Evolutionary conservation across 2,329 filamentous ascomycete species (phyloP).

Genomic region (Teratosphaeria viscida): DNA sequence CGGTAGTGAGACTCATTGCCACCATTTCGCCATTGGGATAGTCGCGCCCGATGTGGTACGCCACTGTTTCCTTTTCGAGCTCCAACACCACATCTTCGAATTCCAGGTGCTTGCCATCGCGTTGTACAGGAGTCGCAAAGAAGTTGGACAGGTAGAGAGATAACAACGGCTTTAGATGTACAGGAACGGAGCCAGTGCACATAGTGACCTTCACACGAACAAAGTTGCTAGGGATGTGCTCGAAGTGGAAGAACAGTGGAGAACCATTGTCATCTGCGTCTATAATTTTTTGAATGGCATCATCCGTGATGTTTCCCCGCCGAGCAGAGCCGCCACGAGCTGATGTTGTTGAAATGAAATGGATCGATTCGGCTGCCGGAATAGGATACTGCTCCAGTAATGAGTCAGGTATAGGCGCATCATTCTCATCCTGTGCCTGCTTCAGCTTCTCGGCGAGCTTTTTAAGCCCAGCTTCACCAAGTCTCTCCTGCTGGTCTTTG

Average conservation of each 20-base stretch:
- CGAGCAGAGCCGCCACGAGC: slow-evolving; percentile 72
- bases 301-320: slow-evolving; percentile 55
- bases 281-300: slow-evolving; percentile 63
- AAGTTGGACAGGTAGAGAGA: slow-evolving; percentile 83
- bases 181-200: slow-evolving; percentile 65
- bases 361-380: slow-evolving; percentile 79
- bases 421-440: slow-evolving; percentile 76
- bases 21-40: slow-evolving; percentile 72
- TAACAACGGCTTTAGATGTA: slow-evolving; percentile 75
- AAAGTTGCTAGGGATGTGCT: slow-evolving; percentile 88
- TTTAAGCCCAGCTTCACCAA: slow-evolving; percentile 74
- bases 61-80: slow-evolving; percentile 82
- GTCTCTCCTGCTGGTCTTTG: slow-evolving; percentile 62
- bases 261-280: slow-evolving; percentile 52
- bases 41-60: slow-evolving; percentile 63
- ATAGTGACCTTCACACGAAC: slow-evolving; percentile 74
- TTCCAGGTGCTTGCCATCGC: slow-evolving; percentile 63
- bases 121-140: slow-evolving; percentile 80
- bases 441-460: slow-evolving; percentile 66
- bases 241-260: slow-evolving; percentile 90
- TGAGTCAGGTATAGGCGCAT: slow-evolving; percentile 65
- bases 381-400: slow-evolving; percentile 75
- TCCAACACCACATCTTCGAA: slow-evolving; percentile 91
- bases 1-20: slow-evolving; percentile 71
- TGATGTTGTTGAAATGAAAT: slow-evolving; percentile 82